Conservation (phyloP, 306 rosid genomes). For the Psophocarpus tetragonolobus region DNA sequence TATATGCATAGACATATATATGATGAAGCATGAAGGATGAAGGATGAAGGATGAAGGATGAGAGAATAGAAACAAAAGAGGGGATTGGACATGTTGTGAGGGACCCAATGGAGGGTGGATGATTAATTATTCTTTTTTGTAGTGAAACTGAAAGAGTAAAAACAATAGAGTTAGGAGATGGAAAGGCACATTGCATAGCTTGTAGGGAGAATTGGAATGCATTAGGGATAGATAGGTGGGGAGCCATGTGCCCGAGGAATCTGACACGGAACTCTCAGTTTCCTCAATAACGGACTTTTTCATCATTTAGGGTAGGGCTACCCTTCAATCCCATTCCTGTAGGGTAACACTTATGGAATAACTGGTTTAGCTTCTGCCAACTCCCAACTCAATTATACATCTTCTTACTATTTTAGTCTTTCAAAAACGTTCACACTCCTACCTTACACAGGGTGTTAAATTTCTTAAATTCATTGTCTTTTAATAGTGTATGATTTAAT, state of each 20-base stretch:
- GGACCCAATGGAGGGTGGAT: no score
- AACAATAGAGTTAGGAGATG: background rate
- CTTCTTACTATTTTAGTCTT: background rate
- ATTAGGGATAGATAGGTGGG: background rate
- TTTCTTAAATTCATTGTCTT: no score
- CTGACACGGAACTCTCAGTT: conserved; percentile 13
- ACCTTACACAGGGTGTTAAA: no score
- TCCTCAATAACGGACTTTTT: conserved; percentile 15
- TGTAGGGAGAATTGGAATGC: conserved; percentile 18
- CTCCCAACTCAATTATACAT: background rate
- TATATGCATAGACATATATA: no score
- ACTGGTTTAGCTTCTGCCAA: background rate
- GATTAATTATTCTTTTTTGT: background rate
- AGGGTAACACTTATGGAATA: background rate
- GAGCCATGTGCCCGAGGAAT: conserved; percentile 32
- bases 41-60: no score
- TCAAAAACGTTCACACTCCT: no score
- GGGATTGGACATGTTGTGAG: no score
- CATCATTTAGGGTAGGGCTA: background rate
- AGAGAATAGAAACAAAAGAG: no score
- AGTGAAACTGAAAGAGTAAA: background rate
- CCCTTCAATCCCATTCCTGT: background rate
- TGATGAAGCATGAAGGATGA: no score
- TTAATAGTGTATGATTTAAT: no score
- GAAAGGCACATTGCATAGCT: background rate